These are phyloP conservation scores for Penicillium steckii DNA, from an alignment of 495 filamentous ascomycete genomes.

Conservation along the genomic window DNA sequence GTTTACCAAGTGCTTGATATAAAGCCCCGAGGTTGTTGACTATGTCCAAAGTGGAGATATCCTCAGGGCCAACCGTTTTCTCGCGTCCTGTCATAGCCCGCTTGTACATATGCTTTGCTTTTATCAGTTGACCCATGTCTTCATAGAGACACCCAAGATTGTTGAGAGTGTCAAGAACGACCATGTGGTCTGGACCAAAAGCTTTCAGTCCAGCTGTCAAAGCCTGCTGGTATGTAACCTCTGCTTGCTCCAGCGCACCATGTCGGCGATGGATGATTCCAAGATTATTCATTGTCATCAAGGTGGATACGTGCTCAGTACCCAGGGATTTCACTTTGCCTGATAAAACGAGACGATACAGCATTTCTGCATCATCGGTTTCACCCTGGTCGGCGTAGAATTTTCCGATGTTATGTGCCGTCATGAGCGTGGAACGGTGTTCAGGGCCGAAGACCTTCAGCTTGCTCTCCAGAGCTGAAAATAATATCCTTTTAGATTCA, in stretches of 20 bases:
- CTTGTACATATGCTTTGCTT: background rate
- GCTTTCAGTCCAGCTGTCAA: background rate
- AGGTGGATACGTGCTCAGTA: background rate
- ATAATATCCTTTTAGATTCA: background rate
- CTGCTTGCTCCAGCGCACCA: background rate
- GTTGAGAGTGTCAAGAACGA: background rate
- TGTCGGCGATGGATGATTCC: background rate
- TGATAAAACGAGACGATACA: background rate
- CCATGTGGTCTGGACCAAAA: background rate
- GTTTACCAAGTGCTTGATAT: conserved; percentile 2
- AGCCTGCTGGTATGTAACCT: background rate
- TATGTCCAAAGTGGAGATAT: conserved; percentile 1
- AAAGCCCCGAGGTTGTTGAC: background rate
- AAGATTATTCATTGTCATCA: background rate
- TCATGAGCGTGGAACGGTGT: background rate
- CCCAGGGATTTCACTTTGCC: background rate
- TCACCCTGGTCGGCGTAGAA: background rate
- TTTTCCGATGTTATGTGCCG: background rate
- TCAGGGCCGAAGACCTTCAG: background rate
- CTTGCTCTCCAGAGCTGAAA: background rate
- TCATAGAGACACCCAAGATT: background rate
- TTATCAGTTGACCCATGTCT: background rate
- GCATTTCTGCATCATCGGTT: background rate
- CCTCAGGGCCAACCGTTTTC: background rate
- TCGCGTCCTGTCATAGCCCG: background rate